Percentiles rank a stretch among this genome's conserved stretches.
These are phyloP conservation scores for Cladosporium phlei DNA, from an alignment of 2,329 filamentous ascomycete genomes.

Conservation along the genomic window DNA sequence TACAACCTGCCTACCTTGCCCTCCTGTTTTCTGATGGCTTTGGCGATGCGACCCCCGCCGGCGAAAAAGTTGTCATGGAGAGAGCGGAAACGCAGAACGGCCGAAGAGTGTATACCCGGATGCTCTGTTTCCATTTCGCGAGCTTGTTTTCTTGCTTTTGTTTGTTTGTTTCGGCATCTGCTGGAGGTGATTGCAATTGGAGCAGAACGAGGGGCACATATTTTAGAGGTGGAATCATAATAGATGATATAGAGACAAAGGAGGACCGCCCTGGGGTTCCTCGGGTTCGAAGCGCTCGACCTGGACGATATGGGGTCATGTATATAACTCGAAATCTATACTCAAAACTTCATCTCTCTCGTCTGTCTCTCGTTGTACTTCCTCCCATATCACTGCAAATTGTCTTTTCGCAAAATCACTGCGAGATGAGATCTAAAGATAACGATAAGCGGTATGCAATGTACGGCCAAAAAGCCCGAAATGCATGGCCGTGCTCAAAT, in stretches of 20 bases:
- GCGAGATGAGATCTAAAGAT: no score
- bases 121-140: no score
- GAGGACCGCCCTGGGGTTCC: constrained; percentile 2
- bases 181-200: not conserved
- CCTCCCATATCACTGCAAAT: no score
- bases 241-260: constrained; percentile 1
- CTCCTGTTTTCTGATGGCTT: not conserved
- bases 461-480: no score
- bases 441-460: no score
- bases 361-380: no score
- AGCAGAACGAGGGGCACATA: not conserved
- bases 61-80: constrained; percentile 3
- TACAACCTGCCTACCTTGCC: not conserved
- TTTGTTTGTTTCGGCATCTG: not conserved
- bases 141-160: no score
- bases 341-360: no score
- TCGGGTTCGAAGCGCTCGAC: constrained; percentile 12
- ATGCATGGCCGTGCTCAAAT: no score
- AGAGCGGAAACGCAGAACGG: constrained; percentile 1
- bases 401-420: no score
- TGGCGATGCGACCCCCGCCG: not conserved
- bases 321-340: no score
- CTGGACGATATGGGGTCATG: not conserved
- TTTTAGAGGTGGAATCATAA: constrained; percentile 3
- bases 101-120: no score